phyloP scores from a whole-genome alignment of 2,329 filamentous ascomycete species.

The Hypoxylon sp. region DNA sequence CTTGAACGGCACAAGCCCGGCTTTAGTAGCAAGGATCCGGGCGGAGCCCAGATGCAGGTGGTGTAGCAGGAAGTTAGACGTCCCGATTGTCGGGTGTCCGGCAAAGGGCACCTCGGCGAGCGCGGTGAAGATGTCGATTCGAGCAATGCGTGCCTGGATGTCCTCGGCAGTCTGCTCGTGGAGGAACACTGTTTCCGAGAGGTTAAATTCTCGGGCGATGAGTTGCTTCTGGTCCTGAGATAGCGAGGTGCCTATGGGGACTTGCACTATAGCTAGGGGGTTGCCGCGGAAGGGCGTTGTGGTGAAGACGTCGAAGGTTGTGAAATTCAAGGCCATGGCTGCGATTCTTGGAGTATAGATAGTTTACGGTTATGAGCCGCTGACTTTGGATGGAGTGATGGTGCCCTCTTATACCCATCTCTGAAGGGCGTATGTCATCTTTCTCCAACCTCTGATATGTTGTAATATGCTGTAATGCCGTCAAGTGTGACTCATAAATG shows the following conservation, averaged over 20 bases:
- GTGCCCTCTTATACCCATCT: slow-evolving; percentile 14
- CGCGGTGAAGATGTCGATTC: slow-evolving; percentile 72
- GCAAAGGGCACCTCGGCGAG: slow-evolving; percentile 71
- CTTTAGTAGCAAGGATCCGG: slow-evolving; percentile 66
- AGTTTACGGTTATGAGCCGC: neutral
- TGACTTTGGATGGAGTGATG: neutral
- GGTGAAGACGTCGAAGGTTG: slow-evolving; percentile 73
- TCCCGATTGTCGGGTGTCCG: slow-evolving; percentile 73
- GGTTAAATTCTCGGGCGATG: slow-evolving; percentile 74
- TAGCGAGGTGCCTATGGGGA: slow-evolving; percentile 62
- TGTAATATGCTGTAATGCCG: neutral
- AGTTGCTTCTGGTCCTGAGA: slow-evolving; percentile 68
- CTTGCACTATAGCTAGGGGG: slow-evolving; percentile 71
- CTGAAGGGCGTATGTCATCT: neutral
- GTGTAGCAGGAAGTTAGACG: slow-evolving; percentile 64
- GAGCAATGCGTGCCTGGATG: slow-evolving; percentile 55
- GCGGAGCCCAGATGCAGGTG: slow-evolving; percentile 54
- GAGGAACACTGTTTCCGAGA: slow-evolving; percentile 75
- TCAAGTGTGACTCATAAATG: slow-evolving; percentile 16
- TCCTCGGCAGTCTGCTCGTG: slow-evolving; percentile 61
- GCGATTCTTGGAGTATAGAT: neutral
- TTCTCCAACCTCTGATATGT: neutral
- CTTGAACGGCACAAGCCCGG: slow-evolving; percentile 67
- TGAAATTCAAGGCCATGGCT: slow-evolving; percentile 59
- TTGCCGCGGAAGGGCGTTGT: slow-evolving; percentile 68